A percentile compares a stretch with the other conserved stretches of the same genome.
phyloP scores from a whole-genome alignment of 768 basidiomycete species.

The Favolaschia claudopus region DNA sequence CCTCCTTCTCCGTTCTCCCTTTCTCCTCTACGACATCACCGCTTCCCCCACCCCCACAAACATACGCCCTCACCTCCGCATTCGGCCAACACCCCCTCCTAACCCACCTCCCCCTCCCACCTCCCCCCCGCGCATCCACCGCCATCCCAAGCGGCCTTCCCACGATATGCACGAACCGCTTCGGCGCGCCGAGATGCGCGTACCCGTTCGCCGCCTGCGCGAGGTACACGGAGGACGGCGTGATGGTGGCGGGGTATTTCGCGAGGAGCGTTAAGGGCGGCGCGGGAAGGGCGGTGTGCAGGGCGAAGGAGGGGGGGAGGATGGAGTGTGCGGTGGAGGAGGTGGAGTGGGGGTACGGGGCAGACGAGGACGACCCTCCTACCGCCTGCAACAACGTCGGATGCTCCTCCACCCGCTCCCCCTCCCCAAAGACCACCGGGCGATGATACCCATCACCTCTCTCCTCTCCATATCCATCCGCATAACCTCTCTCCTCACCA shows the following conservation, averaged over 20 bases:
- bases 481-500: too few relatives aligned
- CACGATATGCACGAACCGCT: slow-evolving; percentile 82
- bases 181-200: slow-evolving; percentile 80
- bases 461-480: too few relatives aligned
- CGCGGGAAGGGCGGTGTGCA: slow-evolving; percentile 70
- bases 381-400: too few relatives aligned
- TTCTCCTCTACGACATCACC: too few relatives aligned
- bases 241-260: slow-evolving; percentile 68
- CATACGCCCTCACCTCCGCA: slow-evolving; percentile 56
- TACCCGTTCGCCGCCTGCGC: slow-evolving; percentile 89
- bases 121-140: slow-evolving; percentile 79
- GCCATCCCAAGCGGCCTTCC: slow-evolving; percentile 81
- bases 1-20: slow-evolving; percentile 15
- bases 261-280: slow-evolving; percentile 64
- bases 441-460: too few relatives aligned
- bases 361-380: too few relatives aligned
- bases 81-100: slow-evolving; percentile 72
- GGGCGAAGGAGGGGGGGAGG: slow-evolving; percentile 64
- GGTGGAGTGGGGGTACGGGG: neutral
- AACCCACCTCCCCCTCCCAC: slow-evolving; percentile 69
- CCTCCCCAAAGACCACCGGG: too few relatives aligned
- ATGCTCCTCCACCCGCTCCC: too few relatives aligned
- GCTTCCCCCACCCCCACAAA: slow-evolving; percentile 48
- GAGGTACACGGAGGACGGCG: slow-evolving; percentile 74
- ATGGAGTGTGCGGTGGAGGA: slow-evolving; percentile 33